Base-by-base conservation (phyloP, 2,329 filamentous ascomycete species). In the Aspergillus nomiae region DNA sequence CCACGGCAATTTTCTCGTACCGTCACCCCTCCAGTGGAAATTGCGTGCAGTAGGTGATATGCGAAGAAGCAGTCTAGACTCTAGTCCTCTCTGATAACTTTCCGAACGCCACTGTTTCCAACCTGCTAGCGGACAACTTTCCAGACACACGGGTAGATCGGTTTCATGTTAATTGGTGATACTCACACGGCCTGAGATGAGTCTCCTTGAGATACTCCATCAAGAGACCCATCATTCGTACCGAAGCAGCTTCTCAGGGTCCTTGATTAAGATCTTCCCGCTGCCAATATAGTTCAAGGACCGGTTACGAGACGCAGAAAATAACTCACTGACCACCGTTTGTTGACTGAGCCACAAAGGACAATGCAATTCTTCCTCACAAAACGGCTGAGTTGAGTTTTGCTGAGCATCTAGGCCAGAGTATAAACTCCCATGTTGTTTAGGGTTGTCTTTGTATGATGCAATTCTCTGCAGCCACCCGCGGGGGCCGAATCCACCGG, bases 401-500 rank as follows among this genome's bases (percentile, higher is more conserved):
- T 12, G n/a, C n/a, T 12, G 11, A 50, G 26, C 26, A 19, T 16
- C 32, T 24, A n/a, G 51, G n/a, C 4, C 26, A 12, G 12, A 26
- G 12, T 48, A 48, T 48, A 14, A 16, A 48, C 11, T 16, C 11
- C 12, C 11, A 21, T 7, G 11, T 24, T 54, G 51, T 34, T 21
- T 54, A n/a, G 51, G n/a, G 28, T 21, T 54, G n/a, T 24, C 24
- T 55, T 55, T 2, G n/a, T 36, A 55, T 55, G 51, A 55, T 55
- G 51, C 51, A 55, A 55, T 55, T 26, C 51, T 54, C 51, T 55
- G 51, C 51, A 55, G 51, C 51, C 51, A 55, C 51, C 51, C 51
- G 51, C 32, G 19, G 28, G 16, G 32, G 12, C 21, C 9, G 32
- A 38, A 38, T 38, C 51, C 51, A 55, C 51, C 32, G 32, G 51